A percentile compares a stretch with the other conserved stretches of the same genome.
Evolutionary conservation across 768 basidiomycete genomes (phyloP).

Genomic region (Obba rivulosa): DNA sequence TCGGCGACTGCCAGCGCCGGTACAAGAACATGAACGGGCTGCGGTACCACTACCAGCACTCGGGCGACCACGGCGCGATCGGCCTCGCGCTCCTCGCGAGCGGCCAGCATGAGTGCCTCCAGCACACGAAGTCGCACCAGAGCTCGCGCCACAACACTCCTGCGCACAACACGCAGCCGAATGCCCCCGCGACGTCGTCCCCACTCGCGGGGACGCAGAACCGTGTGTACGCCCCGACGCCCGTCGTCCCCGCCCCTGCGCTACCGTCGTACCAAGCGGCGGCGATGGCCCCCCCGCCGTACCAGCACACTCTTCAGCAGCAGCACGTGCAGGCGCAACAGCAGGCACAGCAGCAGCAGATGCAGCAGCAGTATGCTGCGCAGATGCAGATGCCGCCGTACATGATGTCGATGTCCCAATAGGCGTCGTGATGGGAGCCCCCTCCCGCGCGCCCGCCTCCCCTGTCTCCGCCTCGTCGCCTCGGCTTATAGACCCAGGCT

Average conservation of each 20-base stretch:
- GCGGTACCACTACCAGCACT: constrained; percentile 93
- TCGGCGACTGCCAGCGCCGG: constrained; percentile 78
- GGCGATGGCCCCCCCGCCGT: constrained; percentile 2
- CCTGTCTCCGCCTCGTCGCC: neutral
- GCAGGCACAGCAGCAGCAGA: constrained; percentile 1
- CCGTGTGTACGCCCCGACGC: constrained; percentile 3
- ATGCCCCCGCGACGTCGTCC: constrained; percentile 6
- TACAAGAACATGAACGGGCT: constrained; percentile 99
- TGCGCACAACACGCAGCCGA: constrained; percentile 7
- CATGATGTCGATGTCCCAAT: constrained; percentile 4
- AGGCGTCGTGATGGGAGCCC: neutral
- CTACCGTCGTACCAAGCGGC: constrained; percentile 5
- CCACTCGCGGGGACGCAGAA: constrained; percentile 5
- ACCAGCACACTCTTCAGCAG: neutral
- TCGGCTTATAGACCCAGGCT: neutral
- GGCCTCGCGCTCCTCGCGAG: constrained; percentile 81
- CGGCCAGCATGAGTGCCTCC: constrained; percentile 57
- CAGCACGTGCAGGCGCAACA: too few relatives aligned
- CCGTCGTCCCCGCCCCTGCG: neutral
- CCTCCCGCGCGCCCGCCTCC: neutral
- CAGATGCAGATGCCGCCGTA: constrained; percentile 3
- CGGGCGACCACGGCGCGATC: constrained; percentile 89
- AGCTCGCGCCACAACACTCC: constrained; percentile 19
- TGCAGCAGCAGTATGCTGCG: neutral
- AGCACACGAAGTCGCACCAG: constrained; percentile 20